Percentiles rank a stretch among this genome's conserved stretches.
These are phyloP conservation scores for Phytopythium sindhum DNA, from an alignment of 352 stramenopile genomes.

Conservation along the genomic window DNA sequence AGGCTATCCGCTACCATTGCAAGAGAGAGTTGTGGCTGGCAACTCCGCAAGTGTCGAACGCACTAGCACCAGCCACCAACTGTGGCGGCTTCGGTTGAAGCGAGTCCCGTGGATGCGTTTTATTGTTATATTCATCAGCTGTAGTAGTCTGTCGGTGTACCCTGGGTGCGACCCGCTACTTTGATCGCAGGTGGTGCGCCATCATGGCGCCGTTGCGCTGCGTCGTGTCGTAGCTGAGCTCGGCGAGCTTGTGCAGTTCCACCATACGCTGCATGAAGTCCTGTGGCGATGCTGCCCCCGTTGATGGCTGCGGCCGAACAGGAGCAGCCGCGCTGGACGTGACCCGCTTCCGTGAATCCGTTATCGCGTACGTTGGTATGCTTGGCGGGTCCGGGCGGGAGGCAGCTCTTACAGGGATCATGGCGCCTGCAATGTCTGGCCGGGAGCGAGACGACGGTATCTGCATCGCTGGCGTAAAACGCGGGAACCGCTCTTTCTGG, in stretches of 20 bases:
- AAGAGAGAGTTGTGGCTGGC: too few relatives aligned
- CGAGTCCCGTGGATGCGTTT: too few relatives aligned
- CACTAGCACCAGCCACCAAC: too few relatives aligned
- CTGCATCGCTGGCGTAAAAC: background rate
- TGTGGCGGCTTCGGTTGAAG: too few relatives aligned
- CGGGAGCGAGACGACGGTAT: background rate
- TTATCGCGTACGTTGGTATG: background rate
- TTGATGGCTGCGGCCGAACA: background rate
- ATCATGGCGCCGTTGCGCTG: constrained; percentile 18
- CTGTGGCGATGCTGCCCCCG: constrained; percentile 3
- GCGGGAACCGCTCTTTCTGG: background rate
- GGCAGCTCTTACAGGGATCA: background rate
- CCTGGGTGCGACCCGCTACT: too few relatives aligned
- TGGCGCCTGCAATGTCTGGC: background rate
- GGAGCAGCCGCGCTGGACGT: background rate
- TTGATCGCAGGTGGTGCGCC: constrained; percentile 12
- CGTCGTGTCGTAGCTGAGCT: constrained; percentile 29
- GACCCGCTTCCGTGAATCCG: background rate
- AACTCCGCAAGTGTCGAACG: too few relatives aligned
- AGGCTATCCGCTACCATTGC: too few relatives aligned
- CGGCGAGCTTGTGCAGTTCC: constrained; percentile 22
- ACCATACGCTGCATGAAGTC: constrained; percentile 21
- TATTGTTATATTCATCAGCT: too few relatives aligned
- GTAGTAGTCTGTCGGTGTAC: too few relatives aligned
- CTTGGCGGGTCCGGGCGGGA: background rate